Base-by-base conservation (phyloP, 306 rosid genomes). In the Quercus berberidifolia region DNA sequence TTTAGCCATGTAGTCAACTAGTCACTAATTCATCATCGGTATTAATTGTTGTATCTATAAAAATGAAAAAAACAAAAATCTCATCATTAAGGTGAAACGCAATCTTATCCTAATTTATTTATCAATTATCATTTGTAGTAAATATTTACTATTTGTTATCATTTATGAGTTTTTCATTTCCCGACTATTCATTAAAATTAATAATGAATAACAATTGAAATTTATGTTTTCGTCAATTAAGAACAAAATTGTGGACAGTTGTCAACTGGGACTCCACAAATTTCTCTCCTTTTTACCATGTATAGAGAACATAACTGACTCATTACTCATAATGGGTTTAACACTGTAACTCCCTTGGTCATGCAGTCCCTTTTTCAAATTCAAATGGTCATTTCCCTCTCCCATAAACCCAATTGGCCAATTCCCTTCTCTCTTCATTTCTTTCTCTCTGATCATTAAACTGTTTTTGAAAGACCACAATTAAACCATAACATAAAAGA, bases 281-380 rank as follows among this genome's bases (percentile, higher is more conserved):
- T 68, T 78, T 73, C 78, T 86, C 85, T 59, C 74, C 59, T 70
- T 81, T 80, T 80, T 31, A 59, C 78, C 78, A 55, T 74, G 76
- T 72, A 17, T 73, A 62, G 71, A 71, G 80, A 64, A 77, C 81
- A 79, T 81, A 85, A 89, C 88, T 18, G 82, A 62, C 51, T 79
- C 75, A 81, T 56, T 64, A 60, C 72, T 81, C 81, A 81, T 85
- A 38, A 82, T 69, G 80, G 21, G 43, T 58, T 80, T 58, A 79
- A 58, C 74, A 79, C 67, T 68, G 83, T 85, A 84, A 88, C 83
- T 72, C 80, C 86, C 80, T 63, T 49, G 49, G 62, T 31, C 54
- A 19, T 75, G 51, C 76, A 35, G 38, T 19, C 58, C 5, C 77
- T 54, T 60, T 78, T 85, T 76, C 69, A 83, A 83, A 76, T 83